Conservation (phyloP, 1,284 basidiomycete species). For the Puccinia hordei region DNA sequence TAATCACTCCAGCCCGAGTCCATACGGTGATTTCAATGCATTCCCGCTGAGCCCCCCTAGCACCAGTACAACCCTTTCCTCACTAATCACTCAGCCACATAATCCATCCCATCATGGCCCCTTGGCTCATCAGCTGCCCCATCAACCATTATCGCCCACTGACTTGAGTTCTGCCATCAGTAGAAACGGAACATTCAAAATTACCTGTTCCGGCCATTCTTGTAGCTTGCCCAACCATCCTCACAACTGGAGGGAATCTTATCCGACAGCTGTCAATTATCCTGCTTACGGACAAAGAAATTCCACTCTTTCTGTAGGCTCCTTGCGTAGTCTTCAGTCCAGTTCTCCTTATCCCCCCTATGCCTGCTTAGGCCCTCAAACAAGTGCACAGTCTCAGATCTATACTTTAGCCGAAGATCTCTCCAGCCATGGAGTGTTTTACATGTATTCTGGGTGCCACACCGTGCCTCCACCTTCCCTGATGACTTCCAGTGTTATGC, state of each 20-base stretch:
- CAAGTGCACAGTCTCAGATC: slow-evolving; percentile 17
- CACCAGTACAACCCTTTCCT: slow-evolving; percentile 26
- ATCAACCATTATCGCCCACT: slow-evolving; percentile 2
- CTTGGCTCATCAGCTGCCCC: background rate
- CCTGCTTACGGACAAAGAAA: slow-evolving; percentile 25
- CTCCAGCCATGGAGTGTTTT: slow-evolving; percentile 4
- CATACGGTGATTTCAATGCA: slow-evolving; percentile 43
- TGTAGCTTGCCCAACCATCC: background rate
- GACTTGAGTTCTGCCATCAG: slow-evolving; percentile 20
- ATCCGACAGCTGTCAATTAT: slow-evolving; percentile 6
- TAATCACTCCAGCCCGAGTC: slow-evolving; percentile 41
- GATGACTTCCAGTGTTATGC: background rate
- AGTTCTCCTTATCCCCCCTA: slow-evolving; percentile 24
- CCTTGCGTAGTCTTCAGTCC: slow-evolving; percentile 25
- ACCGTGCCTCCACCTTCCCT: slow-evolving; percentile 1
- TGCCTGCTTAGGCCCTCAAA: slow-evolving; percentile 1
- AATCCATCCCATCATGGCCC: slow-evolving; percentile 10
- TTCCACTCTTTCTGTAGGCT: slow-evolving; percentile 23
- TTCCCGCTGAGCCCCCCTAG: slow-evolving; percentile 39
- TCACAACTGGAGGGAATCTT: slow-evolving; percentile 28
- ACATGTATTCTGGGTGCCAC: slow-evolving; percentile 14
- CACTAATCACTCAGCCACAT: slow-evolving; percentile 24
- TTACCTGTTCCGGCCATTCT: slow-evolving; percentile 13
- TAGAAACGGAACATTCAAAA: slow-evolving; percentile 19
- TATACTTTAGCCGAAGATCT: slow-evolving; percentile 22